A percentile compares a stretch with the other conserved stretches of the same genome.
phyloP scores from a whole-genome alignment of 164 flowering plant genomes.

The Magnolia sinica region DNA sequence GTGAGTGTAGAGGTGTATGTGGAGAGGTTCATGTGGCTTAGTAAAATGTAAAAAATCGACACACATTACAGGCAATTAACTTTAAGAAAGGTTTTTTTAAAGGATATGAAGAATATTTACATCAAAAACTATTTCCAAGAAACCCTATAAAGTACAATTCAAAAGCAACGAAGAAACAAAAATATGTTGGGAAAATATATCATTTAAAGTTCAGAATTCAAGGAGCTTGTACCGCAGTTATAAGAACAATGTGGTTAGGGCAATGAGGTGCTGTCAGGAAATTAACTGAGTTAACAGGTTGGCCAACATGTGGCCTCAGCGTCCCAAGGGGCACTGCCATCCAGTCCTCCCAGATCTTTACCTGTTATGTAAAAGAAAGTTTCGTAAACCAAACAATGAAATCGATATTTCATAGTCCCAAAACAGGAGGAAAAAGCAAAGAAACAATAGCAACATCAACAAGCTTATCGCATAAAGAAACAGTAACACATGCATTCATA shows the following conservation, averaged over 20 bases:
- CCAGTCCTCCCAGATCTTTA: slow-evolving; percentile 95
- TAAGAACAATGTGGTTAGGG: slow-evolving; percentile 83
- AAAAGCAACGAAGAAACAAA: no score
- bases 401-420: neutral
- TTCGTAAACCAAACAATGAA: neutral
- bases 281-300: slow-evolving; percentile 71
- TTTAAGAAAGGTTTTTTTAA: no score
- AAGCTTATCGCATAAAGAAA: neutral
- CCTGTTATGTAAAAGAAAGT: slow-evolving; percentile 37
- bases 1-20: no score
- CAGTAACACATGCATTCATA: neutral
- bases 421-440: neutral
- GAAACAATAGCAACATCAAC: neutral
- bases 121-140: no score
- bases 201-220: neutral
- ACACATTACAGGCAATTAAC: no score
- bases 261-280: slow-evolving; percentile 76
- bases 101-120: no score
- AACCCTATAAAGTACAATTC: no score
- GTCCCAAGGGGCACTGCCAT: slow-evolving; percentile 61
- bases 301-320: slow-evolving; percentile 87
- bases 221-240: slow-evolving; percentile 59
- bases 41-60: no score
- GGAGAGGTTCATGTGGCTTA: no score
- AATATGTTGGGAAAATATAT: neutral